Evolutionary conservation across 2,329 filamentous ascomycete species (phyloP), one percentile per base, ranked within the genome.

Genomic region (Talaromyces sp.): DNA sequence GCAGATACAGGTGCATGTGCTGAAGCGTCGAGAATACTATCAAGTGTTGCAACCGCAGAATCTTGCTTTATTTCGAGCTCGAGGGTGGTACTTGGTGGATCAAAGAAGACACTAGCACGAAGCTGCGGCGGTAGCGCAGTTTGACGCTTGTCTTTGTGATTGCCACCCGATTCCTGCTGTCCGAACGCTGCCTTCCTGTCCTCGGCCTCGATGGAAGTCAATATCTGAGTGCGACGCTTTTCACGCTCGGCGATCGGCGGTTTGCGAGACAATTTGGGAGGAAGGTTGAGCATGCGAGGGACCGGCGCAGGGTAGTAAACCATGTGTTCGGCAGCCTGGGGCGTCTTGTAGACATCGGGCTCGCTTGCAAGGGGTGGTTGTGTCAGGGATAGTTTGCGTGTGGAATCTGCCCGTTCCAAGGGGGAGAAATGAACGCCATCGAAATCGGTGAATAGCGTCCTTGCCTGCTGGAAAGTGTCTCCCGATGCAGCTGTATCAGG

Each of bases 241-340:
- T 91, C 87, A 50, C 86, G 82, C 4, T 86, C 80, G 9, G 80
- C 75, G 2, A 83, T 83, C 10, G 46, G 46, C 8, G 88, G 85
- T 47, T 86, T 82, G 64, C 87, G 89, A 1, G 92, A 96, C 46
- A 97, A 77, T 64, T 91, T 89, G 40, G 91, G 91, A 1, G 94
- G 94, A 11, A 99, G 77, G 64, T 96, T 97, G 52, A 99, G 81
- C 86, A 96, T 92, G 57, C 89, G 87, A 3, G 94, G 94, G 2
- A 99, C 94, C 1, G 91, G 92, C 3, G 94, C 94, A 13, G 94
- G 94, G 70, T 99, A 99, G 73, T 88, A 97, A 9, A 96, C 85
- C 90, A 97, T 96, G 62, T 86, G 80, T 60, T 93, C 85, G 4
- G 85, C 87, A 1, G 87, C 87, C 45, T 66, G 69, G 2, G 74